Base-by-base conservation (phyloP, 2,329 filamentous ascomycete species). In the Arachnomyces sp. region DNA sequence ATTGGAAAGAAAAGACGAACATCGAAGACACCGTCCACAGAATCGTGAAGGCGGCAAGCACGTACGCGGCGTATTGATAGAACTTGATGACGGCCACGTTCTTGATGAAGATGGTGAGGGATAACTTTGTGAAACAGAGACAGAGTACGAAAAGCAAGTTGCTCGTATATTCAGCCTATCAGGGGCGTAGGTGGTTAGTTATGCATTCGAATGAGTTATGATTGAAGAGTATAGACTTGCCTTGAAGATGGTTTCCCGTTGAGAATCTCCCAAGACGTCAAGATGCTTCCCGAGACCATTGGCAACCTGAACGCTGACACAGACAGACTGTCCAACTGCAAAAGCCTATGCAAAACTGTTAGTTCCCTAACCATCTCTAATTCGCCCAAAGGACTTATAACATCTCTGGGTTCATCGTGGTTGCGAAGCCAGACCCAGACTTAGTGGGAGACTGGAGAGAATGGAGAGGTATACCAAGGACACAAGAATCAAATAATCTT, bases 101-200 rank as follows among this genome's bases (percentile, higher is more conserved):
- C 13, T 50, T 40, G 4, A 56, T 47, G 29, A 58, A 55, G 6
- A 51, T 48, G 12, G 52, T 44, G 20, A 57, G 43, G 17, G 50
- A 49, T 8, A 58, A 43, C 34, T 57, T 58, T 8, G 55, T 55
- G 31, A 56, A 48, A 8, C 51, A 50, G 13, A 57, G 43, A 20
- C 50, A 48, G 8, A 48, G 16, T 33, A 57, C 47, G 13, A 56
- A 46, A 8, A 56, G 42, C 2, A 56, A 45, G 7, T 39, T 51
- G 7, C 52, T 50, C 14, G 52, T 50, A 42, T 57, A 58, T 25
- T 52, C 50, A 31, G 46, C 46, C 55, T 58, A 28, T 29, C 7
- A 7, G n/a, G 4, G 6, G 4, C 14, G 4, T 15, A 31, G 16
- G 2, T 20, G 9, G 14, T 18, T 30, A 36, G 25, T 16, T 15